Evolutionary conservation across 164 flowering plant species (phyloP), one percentile per base, ranked within the genome.

Genomic region (Platanus orientalis): DNA sequence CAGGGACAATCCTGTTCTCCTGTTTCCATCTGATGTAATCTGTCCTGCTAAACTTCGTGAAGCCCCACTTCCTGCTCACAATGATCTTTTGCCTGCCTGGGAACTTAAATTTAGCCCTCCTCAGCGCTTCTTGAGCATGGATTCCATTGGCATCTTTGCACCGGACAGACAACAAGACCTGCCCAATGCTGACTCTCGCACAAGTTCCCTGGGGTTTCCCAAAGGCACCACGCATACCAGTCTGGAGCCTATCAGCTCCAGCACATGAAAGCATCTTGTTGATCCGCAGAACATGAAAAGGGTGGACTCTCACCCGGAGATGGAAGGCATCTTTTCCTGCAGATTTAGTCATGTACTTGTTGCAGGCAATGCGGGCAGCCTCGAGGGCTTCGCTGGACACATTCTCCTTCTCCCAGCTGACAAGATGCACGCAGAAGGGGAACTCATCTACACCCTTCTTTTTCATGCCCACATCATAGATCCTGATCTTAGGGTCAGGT

Each of bases 261-360:
- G 79, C 79, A 67, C 79, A 76, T 0, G 79, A 76, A 64, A 73
- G 79, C 76, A 76, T 73, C 74, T 73, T 76, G 74, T 73, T 76
- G 64, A 76, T 76, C 9, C 79, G 60, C 55, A 73, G n/a, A n/a
- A n/a, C n/a, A n/a, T n/a, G n/a, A n/a, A n/a, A n/a, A n/a, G n/a
- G n/a, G n/a, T n/a, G n/a, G 23, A 73, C 76, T 42, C 79, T 66
- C 0, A 73, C 76, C 21, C 79, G 36, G 9, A 73, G 64, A 30
- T 76, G 76, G 62, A 76, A 73, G 2, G 79, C 71, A 64, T 76
- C 79, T 26, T 76, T 73, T 7, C 76, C 79, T 7, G 79, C 76
- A 69, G 36, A 73, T 47, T 73, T 76, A 29, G 72, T 61, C 76
- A 76, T 76, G 34, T 73, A 76, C 40, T 73, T 76, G 74, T 73